Evolutionary conservation across 768 basidiomycete species (phyloP).

Genomic region (Fistulinella prunicolor): DNA sequence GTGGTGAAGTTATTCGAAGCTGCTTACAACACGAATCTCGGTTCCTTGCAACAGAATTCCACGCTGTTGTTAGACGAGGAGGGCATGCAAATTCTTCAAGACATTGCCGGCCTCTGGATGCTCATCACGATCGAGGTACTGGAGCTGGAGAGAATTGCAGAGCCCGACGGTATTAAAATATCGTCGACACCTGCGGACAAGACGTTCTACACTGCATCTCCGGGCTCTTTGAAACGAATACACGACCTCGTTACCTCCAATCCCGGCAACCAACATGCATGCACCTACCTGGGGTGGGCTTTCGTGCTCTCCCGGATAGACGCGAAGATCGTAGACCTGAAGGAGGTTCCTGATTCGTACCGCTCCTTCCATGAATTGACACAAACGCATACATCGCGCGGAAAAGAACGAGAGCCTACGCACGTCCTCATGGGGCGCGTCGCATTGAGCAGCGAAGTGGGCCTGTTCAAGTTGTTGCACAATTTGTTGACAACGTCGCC

Average conservation of each 20-base stretch:
- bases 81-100: conserved; percentile 59
- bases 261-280: conserved; percentile 59
- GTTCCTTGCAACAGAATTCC: conserved; percentile 58
- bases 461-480: conserved; percentile 55
- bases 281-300: conserved; percentile 80
- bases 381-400: conserved; percentile 38
- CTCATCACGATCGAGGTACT: conserved; percentile 75
- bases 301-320: conserved; percentile 71
- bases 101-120: conserved; percentile 74
- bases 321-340: conserved; percentile 41
- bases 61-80: conserved; percentile 74
- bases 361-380: conserved; percentile 53
- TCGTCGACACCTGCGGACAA: conserved; percentile 46
- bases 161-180: conserved; percentile 49
- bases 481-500: conserved; percentile 66
- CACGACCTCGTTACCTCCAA: conserved; percentile 65
- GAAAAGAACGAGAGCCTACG: conserved; percentile 57
- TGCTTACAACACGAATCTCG: conserved; percentile 63
- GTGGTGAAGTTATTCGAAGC: conserved; percentile 63
- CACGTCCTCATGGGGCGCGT: conserved; percentile 57
- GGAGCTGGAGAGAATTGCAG: conserved; percentile 70
- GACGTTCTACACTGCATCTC: conserved; percentile 58
- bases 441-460: conserved; percentile 55
- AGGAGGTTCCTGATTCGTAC: conserved; percentile 55
- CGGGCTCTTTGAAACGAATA: conserved; percentile 58